Evolutionary conservation across 495 filamentous ascomycete species (phyloP), one percentile per base, ranked within the genome.

Genomic region (Hapsidospora chrysogenum): DNA sequence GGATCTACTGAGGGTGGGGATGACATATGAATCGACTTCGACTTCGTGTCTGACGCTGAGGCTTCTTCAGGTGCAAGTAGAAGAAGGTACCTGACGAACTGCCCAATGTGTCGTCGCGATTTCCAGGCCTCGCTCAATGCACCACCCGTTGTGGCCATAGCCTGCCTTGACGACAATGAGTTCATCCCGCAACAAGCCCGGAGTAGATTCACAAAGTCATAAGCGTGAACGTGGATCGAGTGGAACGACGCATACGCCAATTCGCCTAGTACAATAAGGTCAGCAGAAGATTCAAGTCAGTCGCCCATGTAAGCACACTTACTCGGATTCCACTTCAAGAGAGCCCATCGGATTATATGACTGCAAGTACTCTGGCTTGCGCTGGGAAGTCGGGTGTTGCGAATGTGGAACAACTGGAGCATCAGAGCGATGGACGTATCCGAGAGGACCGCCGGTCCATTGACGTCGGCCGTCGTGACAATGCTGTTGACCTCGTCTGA

Each of bases 341-440:
- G 74, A 3, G 86, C 51, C 86, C 87, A 95, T 44, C 72, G 66
- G 39, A 85, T 68, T 30, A 85, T 66, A 33, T 78, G 66, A 37
- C 75, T 75, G 18, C 71, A 73, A 9, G 76, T 73, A 19, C 71
- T 61, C 29, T 75, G 58, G 26, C 69, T 69, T 3, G 70, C 64
- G 15, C 70, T 75, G 4, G 81, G 75, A 26, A 76, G 72, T 35
- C 78, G 68, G 38, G 60, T 53, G 36, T 68, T 70, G 41, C 61
- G 70, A 37, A 66, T 60, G 43, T 66, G 70, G 31, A 71, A 57
- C 38, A 85, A 39, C 28, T 64, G 68, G 6, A 66, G 58, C 79
- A 85, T 86, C 20, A 94, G 49, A 2, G 62, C 63, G n/a, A 87
- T 53, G 18, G 80, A 74, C 19, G 81, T 71, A 47, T 95, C 89